Evolutionary conservation across 108 stramenopile genomes (phyloP), one percentile per base, ranked within the genome.

Genomic region (Fistulifera pelliculosa): DNA sequence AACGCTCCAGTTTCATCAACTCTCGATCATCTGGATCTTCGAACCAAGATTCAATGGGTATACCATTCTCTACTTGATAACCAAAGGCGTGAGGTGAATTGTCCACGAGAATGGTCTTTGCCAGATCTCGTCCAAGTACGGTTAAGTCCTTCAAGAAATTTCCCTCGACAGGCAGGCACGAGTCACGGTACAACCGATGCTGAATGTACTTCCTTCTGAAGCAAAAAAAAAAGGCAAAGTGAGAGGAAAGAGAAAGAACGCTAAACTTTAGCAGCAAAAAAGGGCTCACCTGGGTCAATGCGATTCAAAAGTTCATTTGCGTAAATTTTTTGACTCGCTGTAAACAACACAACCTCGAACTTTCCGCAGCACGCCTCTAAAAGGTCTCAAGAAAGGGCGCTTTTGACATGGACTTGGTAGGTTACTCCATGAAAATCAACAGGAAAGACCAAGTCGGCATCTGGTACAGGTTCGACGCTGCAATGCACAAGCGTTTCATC

Each of bases 401-500:
- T 84, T 78, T 85, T 59, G 2, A 93, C 97, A 69, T 95, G 81
- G 24, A 98, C 97, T 21, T 62, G 58, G 61, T 90, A 93, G 12
- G 76, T 76, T 16, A 83, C 63, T 39, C 87, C 91, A 59, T 93
- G 85, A 62, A 94, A 95, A 38, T 68, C 85, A 15, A 99, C 95
- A 1, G 93, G 90, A 52, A 99, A 93, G 22, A 82, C 60, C 60
- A 90, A 71, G 63, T 96, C 94, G 27, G 98, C 91, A 66, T 90
- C 76, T 7, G 59, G 39, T 27, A 89, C 68, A 2, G 93, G 85
- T 68, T 96, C 89, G 3, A 99, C 93, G 0, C 91, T 93, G 50
- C 90, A 94, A 65, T 99, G 98, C 10, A 97, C 96, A 16, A 99
- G 69, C 10, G 98, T 99, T 66, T 99, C 98, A 60, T 99, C 98